Base-by-base conservation (phyloP, 768 basidiomycete species). In the Steccherinum ochraceum region DNA sequence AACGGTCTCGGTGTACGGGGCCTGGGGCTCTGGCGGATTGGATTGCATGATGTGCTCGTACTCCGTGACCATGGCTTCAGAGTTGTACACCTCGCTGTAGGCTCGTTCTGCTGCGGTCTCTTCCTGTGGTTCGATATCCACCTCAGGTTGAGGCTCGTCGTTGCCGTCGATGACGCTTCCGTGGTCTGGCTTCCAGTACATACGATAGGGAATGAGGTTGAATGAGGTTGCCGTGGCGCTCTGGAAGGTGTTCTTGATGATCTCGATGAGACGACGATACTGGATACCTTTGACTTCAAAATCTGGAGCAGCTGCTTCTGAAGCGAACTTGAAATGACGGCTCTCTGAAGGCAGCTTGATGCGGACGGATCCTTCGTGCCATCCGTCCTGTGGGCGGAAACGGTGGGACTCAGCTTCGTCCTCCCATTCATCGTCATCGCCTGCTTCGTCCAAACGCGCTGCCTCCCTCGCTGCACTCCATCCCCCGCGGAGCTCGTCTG, bases 221-320 rank as follows among this genome's bases (percentile, higher is more conserved):
- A 56, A 51, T 10, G 18, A 1, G 12, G 19, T 23, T 1, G 51
- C 40, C 3, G 16, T n/a, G 12, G 39, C 12, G 1, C 50, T 45
- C 13, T 46, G 12, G 19, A 35, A 56, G n/a, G 60, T 57, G 1
- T 54, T 46, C 19, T 56, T 58, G 30, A 69, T 60, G 13, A 69
- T 57, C 3, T 61, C 56, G 2, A 60, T 44, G 3, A 70, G 50
- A 0, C 46, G 48, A 0, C 66, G 63, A 30, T 68, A 58, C 40
- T 56, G 55, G 2, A 74, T 30, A 7, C 63, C 64, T 1, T 45
- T 35, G 0, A 75, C 59, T 10, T 58, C 48, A 40, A 71, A 64
- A 2, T 49, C 47, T 0, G 67, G 69, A 3, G 69, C 67, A 16
- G 52, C 53, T 0, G 19, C 57, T 48, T 71, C 67, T 0, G 56